Conservation (phyloP, 2,329 filamentous ascomycete genomes). For the Colletotrichum truncatum region DNA sequence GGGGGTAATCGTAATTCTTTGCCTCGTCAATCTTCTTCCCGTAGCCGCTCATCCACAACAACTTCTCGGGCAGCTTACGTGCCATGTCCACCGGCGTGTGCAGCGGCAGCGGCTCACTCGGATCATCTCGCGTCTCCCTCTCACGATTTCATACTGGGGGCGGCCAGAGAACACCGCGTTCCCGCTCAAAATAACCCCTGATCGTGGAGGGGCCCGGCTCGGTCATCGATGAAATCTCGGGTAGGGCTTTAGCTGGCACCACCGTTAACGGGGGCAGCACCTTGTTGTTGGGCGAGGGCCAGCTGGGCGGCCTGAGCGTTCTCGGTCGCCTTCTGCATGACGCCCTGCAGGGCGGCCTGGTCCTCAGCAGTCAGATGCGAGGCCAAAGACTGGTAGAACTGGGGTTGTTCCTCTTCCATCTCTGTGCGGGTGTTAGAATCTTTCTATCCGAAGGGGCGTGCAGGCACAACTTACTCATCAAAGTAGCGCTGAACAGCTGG, state of each 20-base stretch:
- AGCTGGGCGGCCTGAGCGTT: constrained; percentile 46
- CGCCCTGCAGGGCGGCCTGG: constrained; percentile 80
- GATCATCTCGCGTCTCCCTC: constrained; percentile 32
- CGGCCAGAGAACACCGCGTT: constrained; percentile 3
- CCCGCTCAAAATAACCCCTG: constrained; percentile 6
- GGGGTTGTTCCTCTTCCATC: constrained; percentile 90
- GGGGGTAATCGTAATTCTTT: constrained; percentile 30
- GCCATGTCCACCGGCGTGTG: constrained; percentile 16
- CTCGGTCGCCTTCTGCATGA: constrained; percentile 71
- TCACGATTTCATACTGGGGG: constrained; percentile 9
- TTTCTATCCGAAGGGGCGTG: neutral
- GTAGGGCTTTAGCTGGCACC: constrained; percentile 32
- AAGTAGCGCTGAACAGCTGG: constrained; percentile 81
- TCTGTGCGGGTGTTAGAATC: constrained; percentile 57
- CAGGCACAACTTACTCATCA: constrained; percentile 74
- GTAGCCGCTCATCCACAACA: constrained; percentile 25
- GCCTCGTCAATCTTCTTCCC: constrained; percentile 30
- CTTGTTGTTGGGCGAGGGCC: constrained; percentile 35
- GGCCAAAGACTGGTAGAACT: constrained; percentile 84
- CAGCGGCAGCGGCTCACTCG: constrained; percentile 24
- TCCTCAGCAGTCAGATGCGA: constrained; percentile 83
- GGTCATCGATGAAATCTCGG: constrained; percentile 30
- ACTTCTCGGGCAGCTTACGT: constrained; percentile 17
- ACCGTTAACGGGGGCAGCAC: constrained; percentile 33
- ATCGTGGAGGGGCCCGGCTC: constrained; percentile 28